Base-by-base conservation (phyloP, 805 yeast genomes). In the Metschnikowia proteae region DNA sequence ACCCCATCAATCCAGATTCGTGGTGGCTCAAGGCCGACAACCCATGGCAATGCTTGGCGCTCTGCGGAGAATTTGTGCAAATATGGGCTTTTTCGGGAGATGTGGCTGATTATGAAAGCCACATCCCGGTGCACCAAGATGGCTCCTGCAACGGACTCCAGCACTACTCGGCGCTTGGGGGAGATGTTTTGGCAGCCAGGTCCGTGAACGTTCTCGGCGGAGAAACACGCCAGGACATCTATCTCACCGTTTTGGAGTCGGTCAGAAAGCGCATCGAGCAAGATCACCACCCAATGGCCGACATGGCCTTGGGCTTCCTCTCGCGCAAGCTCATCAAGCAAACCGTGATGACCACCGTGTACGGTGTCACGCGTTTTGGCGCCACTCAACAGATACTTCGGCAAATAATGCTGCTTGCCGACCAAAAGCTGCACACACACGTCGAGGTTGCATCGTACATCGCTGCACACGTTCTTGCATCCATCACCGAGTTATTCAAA, bases 81-180 rank as follows among this genome's bases (percentile, higher is more conserved):
- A 58, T 70, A 1, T 51, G 60, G 38, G 26, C 58, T 5, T 50
- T 37, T 31, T 6, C 35, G 4, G 60, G 60, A 2, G 46, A 57
- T 1, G 36, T 64, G 3, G 51, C 59, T 28, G 49, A 59, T 0
- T 73, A 53, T 39, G 40, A 40, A 13, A 57, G 66, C 28, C 53
- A 75, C 33, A 59, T 71, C 17, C 71, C 76, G 0, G 61, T 73
- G 6, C 75, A 71, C 45, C 72, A 66, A 50, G 78, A 73, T 55
- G 78, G 78, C 0, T 68, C 76, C 0, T 73, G 78, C 48, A 73
- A 73, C 53, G 78, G 78, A 2, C 63, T 73, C 33, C 78, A 73
- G 55, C 78, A 73, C 51, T 73, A 73, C 55, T 72, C 78, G 5
- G 77, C 76, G 1, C 56, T 73, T 13, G 71, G 75, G 2, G 60